Percentiles rank a stretch among this genome's conserved stretches.
Conservation (phyloP, 176 grass and related monocot species). For the Avena atlantica region DNA sequence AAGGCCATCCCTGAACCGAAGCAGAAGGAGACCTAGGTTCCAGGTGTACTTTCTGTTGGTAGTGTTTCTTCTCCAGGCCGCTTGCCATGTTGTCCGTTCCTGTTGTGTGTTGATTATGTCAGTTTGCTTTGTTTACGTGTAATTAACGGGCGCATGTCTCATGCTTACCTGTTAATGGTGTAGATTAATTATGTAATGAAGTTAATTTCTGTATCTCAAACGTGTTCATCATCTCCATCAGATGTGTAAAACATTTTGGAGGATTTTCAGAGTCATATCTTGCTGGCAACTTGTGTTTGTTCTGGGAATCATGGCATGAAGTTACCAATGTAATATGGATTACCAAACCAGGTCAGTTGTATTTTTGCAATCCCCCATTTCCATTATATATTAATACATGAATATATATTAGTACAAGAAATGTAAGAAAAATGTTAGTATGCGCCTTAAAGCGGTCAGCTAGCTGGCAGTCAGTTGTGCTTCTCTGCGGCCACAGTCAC, state of each 20-base stretch:
- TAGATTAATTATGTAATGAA: constrained; percentile 29
- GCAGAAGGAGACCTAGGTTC: constrained; percentile 49
- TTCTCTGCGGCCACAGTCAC: background rate
- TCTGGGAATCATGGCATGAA: background rate
- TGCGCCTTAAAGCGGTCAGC: constrained; percentile 1
- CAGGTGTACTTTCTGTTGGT: background rate
- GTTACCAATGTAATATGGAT: constrained; percentile 6
- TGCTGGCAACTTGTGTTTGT: background rate
- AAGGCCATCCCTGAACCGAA: constrained; percentile 41
- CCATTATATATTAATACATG: background rate
- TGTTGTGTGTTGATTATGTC: background rate
- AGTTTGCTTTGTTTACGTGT: background rate
- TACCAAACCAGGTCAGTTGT: background rate
- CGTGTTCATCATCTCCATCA: background rate
- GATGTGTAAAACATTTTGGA: background rate
- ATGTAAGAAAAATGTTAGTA: background rate
- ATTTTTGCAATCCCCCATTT: background rate
- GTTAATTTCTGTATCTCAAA: background rate
- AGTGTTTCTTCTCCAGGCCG: background rate
- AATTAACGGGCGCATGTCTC: constrained; percentile 39
- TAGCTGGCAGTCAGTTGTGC: background rate
- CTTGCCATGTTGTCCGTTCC: constrained; percentile 1
- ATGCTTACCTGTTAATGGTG: constrained; percentile 31
- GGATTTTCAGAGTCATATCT: constrained; percentile 9
- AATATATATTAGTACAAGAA: constrained; percentile 8